Percentiles rank a stretch among this genome's conserved stretches.
phyloP scores from a whole-genome alignment of 1,284 basidiomycete genomes.

The Moesziomyces aphidis region DNA sequence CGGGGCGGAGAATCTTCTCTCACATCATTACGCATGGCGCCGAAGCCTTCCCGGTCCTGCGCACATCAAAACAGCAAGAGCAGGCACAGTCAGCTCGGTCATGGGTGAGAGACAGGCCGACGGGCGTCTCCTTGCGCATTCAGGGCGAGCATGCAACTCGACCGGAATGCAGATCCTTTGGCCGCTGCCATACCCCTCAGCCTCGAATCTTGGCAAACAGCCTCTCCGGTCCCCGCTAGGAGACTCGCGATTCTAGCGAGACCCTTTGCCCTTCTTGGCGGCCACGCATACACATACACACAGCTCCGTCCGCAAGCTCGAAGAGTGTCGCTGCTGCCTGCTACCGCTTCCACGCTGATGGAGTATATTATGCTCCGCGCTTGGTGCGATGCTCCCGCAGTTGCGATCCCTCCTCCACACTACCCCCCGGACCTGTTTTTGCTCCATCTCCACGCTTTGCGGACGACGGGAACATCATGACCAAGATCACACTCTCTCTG shows the following conservation, averaged over 20 bases:
- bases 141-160: constrained; percentile 28
- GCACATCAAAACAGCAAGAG: not conserved
- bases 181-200: not conserved
- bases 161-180: constrained; percentile 7
- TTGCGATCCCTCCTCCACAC: too few species aligned
- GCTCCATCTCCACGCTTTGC: not conserved
- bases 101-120: not conserved
- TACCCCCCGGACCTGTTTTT: not conserved
- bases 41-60: not conserved
- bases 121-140: constrained; percentile 12
- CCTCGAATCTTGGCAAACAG: constrained; percentile 31
- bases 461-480: constrained; percentile 15
- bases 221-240: constrained; percentile 1
- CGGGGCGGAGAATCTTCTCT: constrained; percentile 17
- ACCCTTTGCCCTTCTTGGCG: constrained; percentile 25
- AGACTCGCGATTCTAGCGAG: not conserved
- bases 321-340: not conserved
- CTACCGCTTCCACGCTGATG: not conserved
- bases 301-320: constrained; percentile 2
- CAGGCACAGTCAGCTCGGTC: too few species aligned
- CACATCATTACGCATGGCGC: constrained; percentile 18
- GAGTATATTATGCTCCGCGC: constrained; percentile 23
- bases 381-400: not conserved
- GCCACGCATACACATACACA: not conserved
- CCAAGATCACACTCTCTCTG: constrained; percentile 19